Evolutionary conservation across 2,329 filamentous ascomycete species (phyloP).

Genomic region (Colletotrichum salicis): DNA sequence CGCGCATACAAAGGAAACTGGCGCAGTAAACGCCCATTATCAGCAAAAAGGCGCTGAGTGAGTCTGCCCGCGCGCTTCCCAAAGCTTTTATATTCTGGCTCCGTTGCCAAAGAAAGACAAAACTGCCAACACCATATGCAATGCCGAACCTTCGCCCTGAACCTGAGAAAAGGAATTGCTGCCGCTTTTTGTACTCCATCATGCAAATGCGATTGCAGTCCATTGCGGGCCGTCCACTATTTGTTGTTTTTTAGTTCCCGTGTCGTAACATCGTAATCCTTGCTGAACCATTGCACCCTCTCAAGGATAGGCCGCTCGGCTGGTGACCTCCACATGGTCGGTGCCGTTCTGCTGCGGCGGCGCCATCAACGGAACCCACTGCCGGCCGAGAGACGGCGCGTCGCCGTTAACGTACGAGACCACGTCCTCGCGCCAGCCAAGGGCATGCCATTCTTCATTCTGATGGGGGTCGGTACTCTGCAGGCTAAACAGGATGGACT

Average conservation of each 20-base stretch:
- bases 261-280: constrained; percentile 36
- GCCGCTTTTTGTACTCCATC: constrained; percentile 26
- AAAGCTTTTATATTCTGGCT: constrained; percentile 15
- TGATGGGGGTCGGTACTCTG: constrained; percentile 51
- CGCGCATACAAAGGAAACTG: constrained; percentile 12
- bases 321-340: background rate
- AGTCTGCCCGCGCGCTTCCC: constrained; percentile 6
- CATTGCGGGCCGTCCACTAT: constrained; percentile 5
- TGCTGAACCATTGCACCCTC: background rate
- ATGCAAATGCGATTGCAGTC: constrained; percentile 29
- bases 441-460: constrained; percentile 55
- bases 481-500: constrained; percentile 49
- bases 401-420: constrained; percentile 51
- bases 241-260: constrained; percentile 22
- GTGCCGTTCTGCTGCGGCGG: background rate
- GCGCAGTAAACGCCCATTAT: constrained; percentile 6
- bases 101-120: background rate
- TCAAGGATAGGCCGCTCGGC: constrained; percentile 36
- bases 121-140: constrained; percentile 27
- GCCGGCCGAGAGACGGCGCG: constrained; percentile 54
- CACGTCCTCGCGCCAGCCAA: constrained; percentile 62
- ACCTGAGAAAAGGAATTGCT: constrained; percentile 22
- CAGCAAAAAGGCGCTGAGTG: background rate
- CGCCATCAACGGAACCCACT: constrained; percentile 52
- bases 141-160: constrained; percentile 25